Percentiles rank a stretch among this genome's conserved stretches.
These are phyloP conservation scores for Fusarium oxysporum DNA, from an alignment of 2,329 filamentous ascomycete species.

Conservation along the genomic window DNA sequence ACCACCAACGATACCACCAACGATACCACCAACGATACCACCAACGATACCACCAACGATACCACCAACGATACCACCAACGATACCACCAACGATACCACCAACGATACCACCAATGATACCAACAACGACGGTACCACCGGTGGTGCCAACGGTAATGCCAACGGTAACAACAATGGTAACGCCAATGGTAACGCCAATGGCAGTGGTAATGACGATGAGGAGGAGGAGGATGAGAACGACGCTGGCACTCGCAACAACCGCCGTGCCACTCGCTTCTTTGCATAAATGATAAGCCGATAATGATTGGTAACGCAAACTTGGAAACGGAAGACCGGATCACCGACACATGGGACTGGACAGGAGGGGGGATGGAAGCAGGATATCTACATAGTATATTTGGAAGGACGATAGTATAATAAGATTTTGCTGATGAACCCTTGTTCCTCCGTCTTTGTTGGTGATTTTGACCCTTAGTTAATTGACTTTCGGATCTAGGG, in stretches of 20 bases:
- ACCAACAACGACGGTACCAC: no score
- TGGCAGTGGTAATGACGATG: background rate
- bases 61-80: rapidly evolving
- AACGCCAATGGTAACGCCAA: no score
- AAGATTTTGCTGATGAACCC: background rate
- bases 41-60: rapidly evolving
- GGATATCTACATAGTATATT: background rate
- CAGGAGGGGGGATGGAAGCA: background rate
- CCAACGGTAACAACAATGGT: no score
- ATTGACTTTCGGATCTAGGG: background rate
- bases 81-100: rapidly evolving
- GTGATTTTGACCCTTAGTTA: rapidly evolving
- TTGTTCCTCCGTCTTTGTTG: rapidly evolving
- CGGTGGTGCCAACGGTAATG: background rate
- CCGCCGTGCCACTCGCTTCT: background rate
- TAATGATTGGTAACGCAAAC: background rate
- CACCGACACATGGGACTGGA: background rate
- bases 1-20: no score
- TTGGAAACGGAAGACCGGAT: background rate
- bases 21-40: rapidly evolving
- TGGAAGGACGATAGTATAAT: background rate
- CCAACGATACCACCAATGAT: rapidly evolving
- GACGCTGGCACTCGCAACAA: background rate
- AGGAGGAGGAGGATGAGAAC: background rate
- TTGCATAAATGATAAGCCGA: background rate